Evolutionary conservation across 495 filamentous ascomycete species (phyloP).

Genomic region (Zalerion maritima): DNA sequence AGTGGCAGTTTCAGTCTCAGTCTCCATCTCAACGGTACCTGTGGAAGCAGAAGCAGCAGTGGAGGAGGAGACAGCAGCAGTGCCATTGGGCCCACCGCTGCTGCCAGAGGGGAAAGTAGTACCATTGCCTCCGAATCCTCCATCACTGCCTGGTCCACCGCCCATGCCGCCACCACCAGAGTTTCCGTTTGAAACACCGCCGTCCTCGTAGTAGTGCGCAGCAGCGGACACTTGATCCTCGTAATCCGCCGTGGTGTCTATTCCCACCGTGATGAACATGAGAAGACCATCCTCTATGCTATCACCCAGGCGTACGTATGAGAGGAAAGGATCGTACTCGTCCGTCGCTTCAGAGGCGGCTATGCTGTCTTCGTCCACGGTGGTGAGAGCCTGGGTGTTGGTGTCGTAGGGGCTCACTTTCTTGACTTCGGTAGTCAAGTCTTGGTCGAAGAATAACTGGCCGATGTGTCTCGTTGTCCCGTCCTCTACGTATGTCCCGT

Average conservation of each 20-base stretch:
- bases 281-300: slow-evolving; percentile 34
- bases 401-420: slow-evolving; percentile 18
- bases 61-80: too few relatives aligned
- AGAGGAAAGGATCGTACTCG: slow-evolving; percentile 23
- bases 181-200: slow-evolving; percentile 10
- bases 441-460: slow-evolving; percentile 36
- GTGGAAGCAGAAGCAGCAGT: too few relatives aligned
- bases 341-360: slow-evolving; percentile 17
- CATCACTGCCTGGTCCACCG: slow-evolving; percentile 3
- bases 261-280: slow-evolving; percentile 24
- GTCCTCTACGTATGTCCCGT: slow-evolving; percentile 34
- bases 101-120: too few relatives aligned
- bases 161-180: slow-evolving; percentile 7
- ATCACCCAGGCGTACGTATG: slow-evolving; percentile 31
- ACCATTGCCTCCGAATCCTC: too few relatives aligned
- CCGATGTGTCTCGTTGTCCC: slow-evolving; percentile 39
- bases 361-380: slow-evolving; percentile 19
- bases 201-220: slow-evolving; percentile 16
- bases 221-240: slow-evolving; percentile 20
- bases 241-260: slow-evolving; percentile 33
- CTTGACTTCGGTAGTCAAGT: slow-evolving; percentile 20
- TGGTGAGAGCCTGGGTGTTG: slow-evolving; percentile 16
- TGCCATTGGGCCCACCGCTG: too few relatives aligned
- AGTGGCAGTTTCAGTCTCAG: too few relatives aligned
- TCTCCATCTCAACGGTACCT: too few relatives aligned